phyloP scores from a whole-genome alignment of 768 basidiomycete species.

The Clathrus columnatus region DNA sequence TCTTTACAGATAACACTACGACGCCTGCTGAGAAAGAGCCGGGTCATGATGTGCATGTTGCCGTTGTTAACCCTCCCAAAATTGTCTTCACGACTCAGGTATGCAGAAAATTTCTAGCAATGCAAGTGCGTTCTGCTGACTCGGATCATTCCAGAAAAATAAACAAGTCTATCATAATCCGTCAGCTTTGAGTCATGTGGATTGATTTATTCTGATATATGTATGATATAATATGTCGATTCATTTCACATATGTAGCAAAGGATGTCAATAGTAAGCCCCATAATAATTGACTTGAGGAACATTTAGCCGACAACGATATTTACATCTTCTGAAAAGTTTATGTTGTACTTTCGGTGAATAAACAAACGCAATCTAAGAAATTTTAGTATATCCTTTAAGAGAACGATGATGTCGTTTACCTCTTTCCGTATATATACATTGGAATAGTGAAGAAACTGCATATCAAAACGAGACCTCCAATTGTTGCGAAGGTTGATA shows the following conservation, averaged over 20 bases:
- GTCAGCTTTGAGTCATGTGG: neutral
- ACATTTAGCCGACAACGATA: neutral
- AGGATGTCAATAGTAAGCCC: neutral
- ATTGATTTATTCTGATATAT: neutral
- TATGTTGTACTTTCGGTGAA: constrained; percentile 7
- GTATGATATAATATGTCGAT: neutral
- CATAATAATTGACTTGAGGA: neutral
- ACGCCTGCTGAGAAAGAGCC: neutral
- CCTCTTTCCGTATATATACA: constrained; percentile 11
- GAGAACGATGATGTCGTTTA: neutral
- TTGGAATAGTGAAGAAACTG: constrained; percentile 4
- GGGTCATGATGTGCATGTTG: neutral
- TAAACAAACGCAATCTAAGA: constrained; percentile 1
- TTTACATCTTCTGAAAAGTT: neutral
- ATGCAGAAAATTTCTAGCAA: neutral
- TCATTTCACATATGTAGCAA: no score
- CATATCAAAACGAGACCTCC: constrained; percentile 8
- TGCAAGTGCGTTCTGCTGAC: neutral
- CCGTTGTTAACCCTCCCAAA: neutral
- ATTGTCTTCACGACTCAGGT: constrained; percentile 7
- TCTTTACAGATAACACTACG: neutral
- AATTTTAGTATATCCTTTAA: neutral
- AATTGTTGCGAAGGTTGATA: constrained; percentile 9
- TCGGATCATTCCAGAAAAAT: neutral
- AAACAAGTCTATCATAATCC: constrained; percentile 6